Evolutionary conservation across 306 rosid species (phyloP), one percentile per base, ranked within the genome.

Genomic region (Prunus fruticosa): DNA sequence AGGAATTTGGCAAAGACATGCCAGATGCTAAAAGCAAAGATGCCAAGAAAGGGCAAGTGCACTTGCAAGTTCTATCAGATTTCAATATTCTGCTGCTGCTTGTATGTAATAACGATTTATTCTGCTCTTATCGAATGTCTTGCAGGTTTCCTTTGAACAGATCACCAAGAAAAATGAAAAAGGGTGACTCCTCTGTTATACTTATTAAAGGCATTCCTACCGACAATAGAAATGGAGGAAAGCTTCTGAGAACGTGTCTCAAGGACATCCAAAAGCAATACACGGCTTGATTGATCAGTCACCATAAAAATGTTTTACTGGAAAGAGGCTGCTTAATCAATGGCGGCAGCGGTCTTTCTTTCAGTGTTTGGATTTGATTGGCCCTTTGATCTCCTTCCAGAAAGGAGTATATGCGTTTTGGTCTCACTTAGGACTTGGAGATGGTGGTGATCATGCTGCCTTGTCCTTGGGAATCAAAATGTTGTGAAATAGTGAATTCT

Each of bases 1-100:
- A 56, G 65, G 78, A 56, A 49, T 47, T 72, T 18, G 11, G 74
- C 56, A 72, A 50, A 34, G 82, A 78, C 56, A 62, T 81, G 19
- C 34, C 79, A 15, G 72, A 76, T 62, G 67, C 67, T 70, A 72
- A 82, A 38, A 64, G 28, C 63, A 82, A 56, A 76, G 74, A 73
- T 72, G 53, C 50, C 64, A 43, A 60, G 53, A 85, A 79, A 69
- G 87, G 91, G 97, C 86, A 83, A 83, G 89, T 76, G 61, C 61
- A 77, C 63, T 66, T 74, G 51, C n/a, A 14, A 53, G 69, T 23
- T 51, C 54, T 80, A 53, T 45, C 71, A 76, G 11, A n/a, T 50
- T 52, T 62, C 65, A 34, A 53, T 63, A 30, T 72, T 61, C 22
- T 18, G 25, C 71, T 54, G 49, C 11, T 64, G 70, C 74, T 43